phyloP scores from a whole-genome alignment of 306 rosid species.

The Neltuma alba region DNA sequence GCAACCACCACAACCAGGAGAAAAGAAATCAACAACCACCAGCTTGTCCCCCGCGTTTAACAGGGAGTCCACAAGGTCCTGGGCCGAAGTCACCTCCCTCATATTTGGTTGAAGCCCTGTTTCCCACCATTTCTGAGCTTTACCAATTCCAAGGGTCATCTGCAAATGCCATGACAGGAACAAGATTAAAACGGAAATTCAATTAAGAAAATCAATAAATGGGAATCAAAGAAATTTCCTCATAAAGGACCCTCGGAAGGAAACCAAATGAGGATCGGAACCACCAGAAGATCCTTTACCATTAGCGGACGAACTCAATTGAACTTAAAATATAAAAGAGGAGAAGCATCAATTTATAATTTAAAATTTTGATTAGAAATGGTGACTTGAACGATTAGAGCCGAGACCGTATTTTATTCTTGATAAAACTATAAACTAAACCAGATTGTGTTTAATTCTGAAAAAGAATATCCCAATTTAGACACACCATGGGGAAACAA shows the following conservation, averaged over 20 bases:
- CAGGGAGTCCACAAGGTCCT: slow-evolving; percentile 83
- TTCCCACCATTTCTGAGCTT: slow-evolving; percentile 92
- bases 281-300: neutral
- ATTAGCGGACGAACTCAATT: neutral
- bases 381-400: neutral
- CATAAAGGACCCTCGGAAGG: neutral
- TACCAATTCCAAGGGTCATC: slow-evolving; percentile 62
- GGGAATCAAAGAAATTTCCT: neutral
- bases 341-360: neutral
- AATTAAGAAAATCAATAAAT: neutral
- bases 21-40: slow-evolving; percentile 84
- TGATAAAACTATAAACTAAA: neutral
- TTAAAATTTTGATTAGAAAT: neutral
- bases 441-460: neutral
- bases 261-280: neutral
- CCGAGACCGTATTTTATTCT: neutral
- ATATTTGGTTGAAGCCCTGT: slow-evolving; percentile 74
- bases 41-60: slow-evolving; percentile 78
- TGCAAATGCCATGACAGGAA: slow-evolving; percentile 34
- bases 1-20: slow-evolving; percentile 99
- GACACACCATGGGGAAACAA: neutral
- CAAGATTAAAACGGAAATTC: slow-evolving; percentile 8
- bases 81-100: slow-evolving; percentile 73
- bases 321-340: neutral
- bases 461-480: neutral